phyloP scores from a whole-genome alignment of 1,284 basidiomycete genomes.

The Cutaneotrichosporon sp. region DNA sequence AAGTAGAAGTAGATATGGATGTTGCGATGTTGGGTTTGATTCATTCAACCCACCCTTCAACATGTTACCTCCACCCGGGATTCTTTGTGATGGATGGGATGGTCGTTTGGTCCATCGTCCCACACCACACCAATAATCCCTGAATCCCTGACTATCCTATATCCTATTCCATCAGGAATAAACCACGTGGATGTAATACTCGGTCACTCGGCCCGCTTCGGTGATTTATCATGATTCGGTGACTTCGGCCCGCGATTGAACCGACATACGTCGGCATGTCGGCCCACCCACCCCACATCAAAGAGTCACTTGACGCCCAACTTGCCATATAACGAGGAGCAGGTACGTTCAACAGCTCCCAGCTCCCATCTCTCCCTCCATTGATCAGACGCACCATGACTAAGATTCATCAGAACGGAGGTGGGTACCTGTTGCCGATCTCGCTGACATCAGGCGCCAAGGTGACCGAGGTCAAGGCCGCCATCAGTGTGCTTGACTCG shows the following conservation, averaged over 20 bases:
- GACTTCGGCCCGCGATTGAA: not conserved
- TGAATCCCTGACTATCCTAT: too few relatives aligned
- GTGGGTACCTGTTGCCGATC: not conserved
- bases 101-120: not conserved
- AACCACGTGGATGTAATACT: not conserved
- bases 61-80: not conserved
- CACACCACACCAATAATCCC: not conserved
- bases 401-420: conserved; percentile 5
- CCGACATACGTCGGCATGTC: not conserved
- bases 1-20: not conserved
- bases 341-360: not conserved
- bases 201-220: not conserved
- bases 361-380: not conserved
- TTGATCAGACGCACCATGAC: conserved; percentile 4
- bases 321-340: not conserved
- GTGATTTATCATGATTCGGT: not conserved
- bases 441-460: not conserved
- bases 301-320: not conserved
- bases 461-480: not conserved
- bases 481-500: not conserved
- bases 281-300: not conserved
- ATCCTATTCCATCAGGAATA: too few relatives aligned
- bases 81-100: not conserved
- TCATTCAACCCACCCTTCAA: too few relatives aligned
- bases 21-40: not conserved